Base-by-base conservation (phyloP, 2,329 filamentous ascomycete genomes). In the Aaosphaeria arxii region DNA sequence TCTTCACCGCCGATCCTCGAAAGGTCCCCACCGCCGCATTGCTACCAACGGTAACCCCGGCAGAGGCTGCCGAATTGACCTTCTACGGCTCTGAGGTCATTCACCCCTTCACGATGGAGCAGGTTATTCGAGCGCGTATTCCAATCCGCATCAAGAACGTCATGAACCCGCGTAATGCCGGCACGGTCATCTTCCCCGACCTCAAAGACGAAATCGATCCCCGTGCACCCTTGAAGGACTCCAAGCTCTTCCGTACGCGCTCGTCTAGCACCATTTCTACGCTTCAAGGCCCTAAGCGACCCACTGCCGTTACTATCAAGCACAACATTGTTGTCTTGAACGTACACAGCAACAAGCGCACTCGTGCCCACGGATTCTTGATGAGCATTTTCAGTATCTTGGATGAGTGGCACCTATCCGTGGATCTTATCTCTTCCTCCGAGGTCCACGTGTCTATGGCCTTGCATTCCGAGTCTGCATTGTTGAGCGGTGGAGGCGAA, bases 391-490 rank as follows among this genome's bases (percentile, higher is more conserved):
- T 99, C 70, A 87, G 85, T 50, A 94, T 95, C 50, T 81, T 99
- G 40, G 89, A 97, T 72, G 84, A 84, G 61, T 86, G 91, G 76
- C 83, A 87, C 58, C 82, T 99, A 50, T 95, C 89, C 0, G 94
- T 99, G 42, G 94, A 99, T 69, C 82, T 99, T 56, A 97, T 99
- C 68, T 96, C 92, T 42, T 96, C 91, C 3, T 91, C 86, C 52
- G 94, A 99, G 75, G 94, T 97, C 9, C 94, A 99, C 67, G 91
- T 99, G 28, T 96, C 91, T 45, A 91, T 99, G 85, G 94, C 95
- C 6, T 85, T 99, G 53, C 92, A 97, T 71, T 88, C 88, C 0
- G 88, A 91, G 57, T 76, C 77, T 41, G 80, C 79, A 6, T 69
- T 85, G 36, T 68, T 78, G 11, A 74, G 69, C 42, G 74, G 73